Evolutionary conservation across 2,329 filamentous ascomycete genomes (phyloP), one percentile per base, ranked within the genome.

Genomic region (Ustilaginoidea virens): DNA sequence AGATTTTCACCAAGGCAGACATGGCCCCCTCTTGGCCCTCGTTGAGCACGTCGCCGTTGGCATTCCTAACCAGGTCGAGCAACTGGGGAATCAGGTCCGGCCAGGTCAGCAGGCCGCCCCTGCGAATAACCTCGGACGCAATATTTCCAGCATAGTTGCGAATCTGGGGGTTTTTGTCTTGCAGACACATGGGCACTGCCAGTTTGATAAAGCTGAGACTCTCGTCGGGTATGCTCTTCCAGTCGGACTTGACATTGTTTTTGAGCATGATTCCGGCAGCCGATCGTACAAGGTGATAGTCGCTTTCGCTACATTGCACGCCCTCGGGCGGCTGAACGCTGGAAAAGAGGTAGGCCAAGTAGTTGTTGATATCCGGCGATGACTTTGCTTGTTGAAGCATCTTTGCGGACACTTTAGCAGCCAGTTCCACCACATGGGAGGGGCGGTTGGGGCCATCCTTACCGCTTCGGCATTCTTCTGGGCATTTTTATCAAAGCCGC

Each of bases 351-450:
- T 80, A 94, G 42, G 82, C 80, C 25, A 98, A 74, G 55, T 98
- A 98, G 58, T 96, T 96, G 62, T 92, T 87, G 62, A 94, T 81
- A 52, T 96, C 87, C 27, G 86, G 86, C 8, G 81, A 90, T 29
- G 66, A 60, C 51, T 82, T 92, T 36, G 87, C 90, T 59, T 92
- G 80, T 40, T 73, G 66, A 44, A 98, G 80, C 82, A 96, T 92
- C 90, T 96, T 44, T n/a, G n/a, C n/a, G n/a, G n/a, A n/a, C n/a
- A n/a, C n/a, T 11, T 18, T 22, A 23, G 5, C 14, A 25, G 24
- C n/a, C 17, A 17, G 14, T 14, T 13, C n/a, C n/a, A n/a, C n/a
- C n/a, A n/a, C n/a, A n/a, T n/a, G n/a, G n/a, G n/a, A 23, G 5
- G 6, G 13, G 6, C 18, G 15, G 8, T 17, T 5, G 24, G 17